Percentiles rank a stretch among this genome's conserved stretches.
Conservation (phyloP, 1,284 basidiomycete species). For the Ceratobasidium papillatum region DNA sequence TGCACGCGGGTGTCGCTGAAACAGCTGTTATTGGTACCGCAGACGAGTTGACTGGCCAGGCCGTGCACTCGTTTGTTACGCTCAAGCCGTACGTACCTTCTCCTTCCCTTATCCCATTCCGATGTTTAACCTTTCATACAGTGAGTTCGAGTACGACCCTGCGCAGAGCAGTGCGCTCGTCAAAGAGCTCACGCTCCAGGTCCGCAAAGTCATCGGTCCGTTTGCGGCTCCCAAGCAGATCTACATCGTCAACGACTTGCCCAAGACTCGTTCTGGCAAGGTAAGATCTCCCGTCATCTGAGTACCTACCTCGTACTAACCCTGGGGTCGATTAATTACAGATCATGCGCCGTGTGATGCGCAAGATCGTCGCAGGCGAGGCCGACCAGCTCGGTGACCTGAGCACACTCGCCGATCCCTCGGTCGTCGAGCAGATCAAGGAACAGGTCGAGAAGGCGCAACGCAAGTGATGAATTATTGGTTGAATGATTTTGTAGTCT, state of each 20-base stretch:
- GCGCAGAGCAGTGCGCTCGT: slow-evolving; percentile 73
- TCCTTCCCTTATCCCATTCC: slow-evolving; percentile 42
- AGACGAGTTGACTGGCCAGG: slow-evolving; percentile 89
- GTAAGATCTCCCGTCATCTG: slow-evolving; percentile 52
- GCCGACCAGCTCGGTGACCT: slow-evolving; percentile 94
- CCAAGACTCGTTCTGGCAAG: slow-evolving; percentile 98
- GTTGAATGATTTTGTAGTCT: slow-evolving; percentile 1
- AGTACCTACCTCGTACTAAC: neutral
- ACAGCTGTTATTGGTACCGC: slow-evolving; percentile 91
- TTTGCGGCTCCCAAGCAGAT: slow-evolving; percentile 96
- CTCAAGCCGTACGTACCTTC: slow-evolving; percentile 70
- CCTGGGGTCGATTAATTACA: slow-evolving; percentile 47
- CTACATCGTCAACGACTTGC: slow-evolving; percentile 85
- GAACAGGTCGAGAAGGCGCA: slow-evolving; percentile 60
- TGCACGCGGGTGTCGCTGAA: slow-evolving; percentile 95
- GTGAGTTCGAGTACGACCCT: slow-evolving; percentile 82
- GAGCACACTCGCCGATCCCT: slow-evolving; percentile 87
- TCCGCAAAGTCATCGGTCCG: slow-evolving; percentile 94
- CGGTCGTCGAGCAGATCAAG: slow-evolving; percentile 84
- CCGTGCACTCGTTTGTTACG: slow-evolving; percentile 86
- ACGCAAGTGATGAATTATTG: slow-evolving; percentile 11
- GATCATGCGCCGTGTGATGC: slow-evolving; percentile 94
- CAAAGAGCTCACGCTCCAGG: slow-evolving; percentile 94
- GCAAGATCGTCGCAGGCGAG: slow-evolving; percentile 95
- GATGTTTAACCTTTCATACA: slow-evolving; percentile 50